Percentiles rank a stretch among this genome's conserved stretches.
Conservation (phyloP, 768 basidiomycete species). For the Strobilomyces echinocephalus region DNA sequence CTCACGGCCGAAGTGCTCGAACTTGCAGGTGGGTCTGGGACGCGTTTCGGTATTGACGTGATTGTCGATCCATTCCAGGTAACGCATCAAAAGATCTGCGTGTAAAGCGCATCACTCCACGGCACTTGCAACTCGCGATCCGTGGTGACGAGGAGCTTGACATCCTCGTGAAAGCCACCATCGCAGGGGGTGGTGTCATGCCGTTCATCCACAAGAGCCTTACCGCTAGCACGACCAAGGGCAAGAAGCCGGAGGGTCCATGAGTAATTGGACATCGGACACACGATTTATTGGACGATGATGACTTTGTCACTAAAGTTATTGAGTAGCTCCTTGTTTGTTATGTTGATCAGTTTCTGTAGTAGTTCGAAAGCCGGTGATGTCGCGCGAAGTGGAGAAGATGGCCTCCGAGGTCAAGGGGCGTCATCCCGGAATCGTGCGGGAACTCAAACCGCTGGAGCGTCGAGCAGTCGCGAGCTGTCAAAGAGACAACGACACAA, state of each 20-base stretch:
- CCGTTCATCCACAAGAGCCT: constrained; percentile 88
- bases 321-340: constrained; percentile 12
- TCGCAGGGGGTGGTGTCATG: constrained; percentile 83
- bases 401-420: not conserved
- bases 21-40: constrained; percentile 67
- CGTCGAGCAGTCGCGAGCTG: too few relatives aligned
- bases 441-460: too few relatives aligned
- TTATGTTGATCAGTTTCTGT: constrained; percentile 11
- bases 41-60: not conserved
- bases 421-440: too few relatives aligned
- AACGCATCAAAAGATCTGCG: constrained; percentile 97
- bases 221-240: constrained; percentile 47
- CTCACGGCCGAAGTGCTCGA: constrained; percentile 95
- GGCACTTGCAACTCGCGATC: constrained; percentile 93
- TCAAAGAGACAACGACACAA: too few relatives aligned
- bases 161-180: constrained; percentile 87
- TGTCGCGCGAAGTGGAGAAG: not conserved
- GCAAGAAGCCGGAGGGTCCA: constrained; percentile 39
- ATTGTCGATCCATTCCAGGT: constrained; percentile 40
- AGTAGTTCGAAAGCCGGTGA: not conserved
- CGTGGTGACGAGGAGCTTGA: constrained; percentile 98
- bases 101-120: constrained; percentile 94
- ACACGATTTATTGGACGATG: constrained; percentile 1
- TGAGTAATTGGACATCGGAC: constrained; percentile 7
- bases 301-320: constrained; percentile 13